Conservation (phyloP, 371 early-diverging fungal species). For the Mucor sp. region DNA sequence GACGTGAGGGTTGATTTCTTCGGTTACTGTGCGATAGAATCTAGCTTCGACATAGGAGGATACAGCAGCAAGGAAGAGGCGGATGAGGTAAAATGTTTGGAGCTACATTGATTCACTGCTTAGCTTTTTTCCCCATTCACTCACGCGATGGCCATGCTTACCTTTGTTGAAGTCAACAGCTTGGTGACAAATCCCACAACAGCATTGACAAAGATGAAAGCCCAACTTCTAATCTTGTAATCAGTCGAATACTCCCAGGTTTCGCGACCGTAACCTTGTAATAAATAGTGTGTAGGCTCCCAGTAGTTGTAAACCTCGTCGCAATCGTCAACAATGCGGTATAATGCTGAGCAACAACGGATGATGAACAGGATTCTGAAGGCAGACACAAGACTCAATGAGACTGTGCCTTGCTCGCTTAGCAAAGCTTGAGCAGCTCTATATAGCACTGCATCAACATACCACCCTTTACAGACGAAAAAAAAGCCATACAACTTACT, state of each 20-base stretch:
- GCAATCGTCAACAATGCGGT: conserved; percentile 77
- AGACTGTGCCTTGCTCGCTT: conserved; percentile 37
- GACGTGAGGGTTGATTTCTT: conserved; percentile 65
- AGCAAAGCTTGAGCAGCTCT: conserved; percentile 41
- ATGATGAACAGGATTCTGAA: conserved; percentile 61
- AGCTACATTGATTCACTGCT: conserved; percentile 37
- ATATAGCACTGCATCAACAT: background rate
- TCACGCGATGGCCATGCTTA: conserved; percentile 10
- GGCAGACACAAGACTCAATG: conserved; percentile 58
- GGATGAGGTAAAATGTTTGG: conserved; percentile 76
- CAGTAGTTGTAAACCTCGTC: conserved; percentile 97
- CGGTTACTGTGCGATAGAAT: conserved; percentile 69
- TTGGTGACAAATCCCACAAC: conserved; percentile 45
- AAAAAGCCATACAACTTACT: conserved; percentile 12
- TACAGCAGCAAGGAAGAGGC: conserved; percentile 63
- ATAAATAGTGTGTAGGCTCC: conserved; percentile 92
- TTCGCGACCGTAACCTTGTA: conserved; percentile 84
- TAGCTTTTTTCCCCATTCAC: background rate
- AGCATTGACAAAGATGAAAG: conserved; percentile 72
- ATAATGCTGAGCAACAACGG: conserved; percentile 69
- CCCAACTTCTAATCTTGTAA: conserved; percentile 89
- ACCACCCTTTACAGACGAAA: background rate
- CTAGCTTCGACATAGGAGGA: conserved; percentile 75
- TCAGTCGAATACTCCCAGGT: conserved; percentile 97
- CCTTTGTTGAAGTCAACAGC: conserved; percentile 59